A percentile compares a stretch with the other conserved stretches of the same genome.
Conservation (phyloP, 2,329 filamentous ascomycete genomes). For the Aureobasidium leucospermi region DNA sequence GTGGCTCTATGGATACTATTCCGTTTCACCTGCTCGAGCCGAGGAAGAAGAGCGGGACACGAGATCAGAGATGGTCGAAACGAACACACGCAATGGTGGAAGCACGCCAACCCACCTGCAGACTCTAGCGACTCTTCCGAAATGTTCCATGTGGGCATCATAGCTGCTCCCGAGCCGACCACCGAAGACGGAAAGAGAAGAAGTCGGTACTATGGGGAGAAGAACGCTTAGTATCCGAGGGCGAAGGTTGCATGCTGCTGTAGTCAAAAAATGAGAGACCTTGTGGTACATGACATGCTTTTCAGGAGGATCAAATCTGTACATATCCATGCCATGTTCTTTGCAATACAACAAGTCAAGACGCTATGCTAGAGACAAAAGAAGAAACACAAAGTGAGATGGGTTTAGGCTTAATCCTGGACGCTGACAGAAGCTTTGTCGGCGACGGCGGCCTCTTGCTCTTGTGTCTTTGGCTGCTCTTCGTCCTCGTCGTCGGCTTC, state of each 20-base stretch:
- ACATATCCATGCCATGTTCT: background rate
- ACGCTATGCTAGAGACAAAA: background rate
- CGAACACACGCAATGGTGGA: conserved; percentile 14
- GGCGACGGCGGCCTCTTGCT: conserved; percentile 22
- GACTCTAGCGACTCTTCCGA: background rate
- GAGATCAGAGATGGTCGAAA: conserved; percentile 9
- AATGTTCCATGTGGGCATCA: background rate
- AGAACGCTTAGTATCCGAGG: background rate
- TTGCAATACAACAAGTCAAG: background rate
- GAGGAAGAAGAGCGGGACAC: conserved; percentile 8
- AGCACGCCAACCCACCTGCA: conserved; percentile 9
- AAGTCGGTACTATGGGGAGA: background rate
- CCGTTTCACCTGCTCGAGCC: conserved; percentile 13
- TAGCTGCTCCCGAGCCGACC: background rate
- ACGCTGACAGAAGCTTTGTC: conserved; percentile 31
- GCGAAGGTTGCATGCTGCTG: background rate
- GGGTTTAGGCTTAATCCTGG: conserved; percentile 24
- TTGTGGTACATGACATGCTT: background rate
- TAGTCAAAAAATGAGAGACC: background rate
- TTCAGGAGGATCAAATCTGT: background rate
- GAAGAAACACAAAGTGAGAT: background rate
- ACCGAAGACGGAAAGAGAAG: background rate
- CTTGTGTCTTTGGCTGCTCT: conserved; percentile 19
- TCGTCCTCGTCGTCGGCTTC: conserved; percentile 22
- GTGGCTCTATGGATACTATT: conserved; percentile 14